phyloP scores from a whole-genome alignment of 192 early-diverging fungal genomes.

The Paraglomus occultum region DNA sequence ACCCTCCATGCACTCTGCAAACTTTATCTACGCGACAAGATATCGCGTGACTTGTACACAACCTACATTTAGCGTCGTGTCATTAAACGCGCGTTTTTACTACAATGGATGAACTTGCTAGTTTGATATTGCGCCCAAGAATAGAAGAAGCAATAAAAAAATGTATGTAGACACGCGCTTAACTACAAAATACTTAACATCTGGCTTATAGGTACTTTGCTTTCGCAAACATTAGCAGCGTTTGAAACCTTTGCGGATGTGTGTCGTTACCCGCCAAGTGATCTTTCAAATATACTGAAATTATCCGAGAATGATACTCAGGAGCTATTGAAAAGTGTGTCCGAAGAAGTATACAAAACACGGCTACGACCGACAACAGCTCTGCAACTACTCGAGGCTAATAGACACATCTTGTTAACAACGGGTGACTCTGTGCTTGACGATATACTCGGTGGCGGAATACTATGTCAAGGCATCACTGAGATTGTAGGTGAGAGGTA shows the following conservation, averaged over 20 bases:
- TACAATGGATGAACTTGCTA: constrained; percentile 9
- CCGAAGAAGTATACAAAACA: constrained; percentile 3
- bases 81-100: no score
- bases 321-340: constrained; percentile 6
- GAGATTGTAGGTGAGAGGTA: constrained; percentile 75
- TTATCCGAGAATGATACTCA: constrained; percentile 5
- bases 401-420: constrained; percentile 41
- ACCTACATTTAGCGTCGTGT: no score
- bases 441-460: constrained; percentile 55
- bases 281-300: constrained; percentile 7
- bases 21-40: no score
- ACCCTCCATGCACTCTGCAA: no score
- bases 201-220: neutral
- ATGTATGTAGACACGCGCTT: neutral
- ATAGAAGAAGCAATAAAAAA: constrained; percentile 12
- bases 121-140: constrained; percentile 9
- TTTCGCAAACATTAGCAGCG: neutral
- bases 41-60: no score
- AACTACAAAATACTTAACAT: neutral
- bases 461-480: constrained; percentile 58
- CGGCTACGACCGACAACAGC: constrained; percentile 30
- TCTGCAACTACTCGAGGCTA: constrained; percentile 29
- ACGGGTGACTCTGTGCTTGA: constrained; percentile 56
- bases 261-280: neutral
- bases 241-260: constrained; percentile 22